Evolutionary conservation across 2,329 filamentous ascomycete species (phyloP).

Genomic region (Cylindrodendrum hubeiense): DNA sequence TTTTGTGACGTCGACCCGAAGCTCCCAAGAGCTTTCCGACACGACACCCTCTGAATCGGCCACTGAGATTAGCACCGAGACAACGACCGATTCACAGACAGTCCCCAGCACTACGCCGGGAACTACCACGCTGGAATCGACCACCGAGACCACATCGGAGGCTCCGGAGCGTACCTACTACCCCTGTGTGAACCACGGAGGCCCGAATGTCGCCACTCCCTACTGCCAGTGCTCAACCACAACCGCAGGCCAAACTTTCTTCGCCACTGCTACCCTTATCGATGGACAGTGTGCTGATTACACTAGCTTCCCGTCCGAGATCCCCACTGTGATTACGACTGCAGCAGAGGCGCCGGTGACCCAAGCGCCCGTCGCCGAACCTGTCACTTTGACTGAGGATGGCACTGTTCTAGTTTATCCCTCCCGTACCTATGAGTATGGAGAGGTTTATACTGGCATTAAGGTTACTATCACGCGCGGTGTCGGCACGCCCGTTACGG

Average conservation of each 20-base stretch:
- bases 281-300: slow-evolving; percentile 18
- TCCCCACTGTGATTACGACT: slow-evolving; percentile 10
- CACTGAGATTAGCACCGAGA: background rate
- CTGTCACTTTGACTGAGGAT: slow-evolving; percentile 20
- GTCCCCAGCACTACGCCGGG: background rate
- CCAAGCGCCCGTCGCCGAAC: background rate
- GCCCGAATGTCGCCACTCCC: slow-evolving; percentile 25
- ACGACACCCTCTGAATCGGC: background rate
- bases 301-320: slow-evolving; percentile 26
- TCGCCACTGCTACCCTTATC: slow-evolving; percentile 26
- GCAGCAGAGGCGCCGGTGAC: background rate
- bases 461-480: slow-evolving; percentile 21
- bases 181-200: slow-evolving; percentile 26
- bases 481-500: slow-evolving; percentile 5
- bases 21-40: background rate
- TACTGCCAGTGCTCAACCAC: slow-evolving; percentile 32
- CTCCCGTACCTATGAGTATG: background rate
- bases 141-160: background rate
- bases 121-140: background rate
- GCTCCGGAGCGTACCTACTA: slow-evolving; percentile 5
- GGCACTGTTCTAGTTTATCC: slow-evolving; percentile 28
- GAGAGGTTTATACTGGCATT: background rate
- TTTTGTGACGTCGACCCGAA: background rate
- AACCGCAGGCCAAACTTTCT: slow-evolving; percentile 24
- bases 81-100: background rate